A percentile compares a stretch with the other conserved stretches of the same genome.
phyloP scores from a whole-genome alignment of 805 yeast species.

The Zygotorulaspora chibaensis region DNA sequence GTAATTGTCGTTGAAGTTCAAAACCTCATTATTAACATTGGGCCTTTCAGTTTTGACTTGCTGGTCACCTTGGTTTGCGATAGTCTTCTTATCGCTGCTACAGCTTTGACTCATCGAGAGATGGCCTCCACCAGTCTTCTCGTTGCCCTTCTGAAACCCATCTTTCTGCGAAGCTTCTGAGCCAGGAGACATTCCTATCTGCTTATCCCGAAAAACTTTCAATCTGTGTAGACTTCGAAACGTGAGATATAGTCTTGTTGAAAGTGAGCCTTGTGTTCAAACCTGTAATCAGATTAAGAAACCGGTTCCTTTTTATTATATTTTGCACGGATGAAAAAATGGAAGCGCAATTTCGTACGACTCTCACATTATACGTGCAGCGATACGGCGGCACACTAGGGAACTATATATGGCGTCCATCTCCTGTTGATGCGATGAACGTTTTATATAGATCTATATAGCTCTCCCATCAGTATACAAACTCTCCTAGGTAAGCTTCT shows the following conservation, averaged over 20 bases:
- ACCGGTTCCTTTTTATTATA: not conserved
- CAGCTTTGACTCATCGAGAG: not conserved
- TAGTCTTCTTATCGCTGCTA: not conserved
- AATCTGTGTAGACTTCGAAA: not conserved
- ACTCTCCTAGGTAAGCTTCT: constrained; percentile 88
- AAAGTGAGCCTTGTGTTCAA: no score
- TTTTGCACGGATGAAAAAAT: not conserved
- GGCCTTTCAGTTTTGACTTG: constrained; percentile 1
- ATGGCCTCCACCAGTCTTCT: not conserved
- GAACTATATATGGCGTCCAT: not conserved
- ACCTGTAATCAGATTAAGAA: not conserved
- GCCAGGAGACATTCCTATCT: constrained; percentile 7
- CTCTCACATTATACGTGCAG: not conserved
- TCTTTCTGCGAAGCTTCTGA: constrained; percentile 5
- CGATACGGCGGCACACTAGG: not conserved
- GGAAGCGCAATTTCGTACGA: not conserved
- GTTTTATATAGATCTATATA: not conserved
- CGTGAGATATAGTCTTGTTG: no score
- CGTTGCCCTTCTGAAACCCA: not conserved
- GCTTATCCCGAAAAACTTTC: not conserved
- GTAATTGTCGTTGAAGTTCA: constrained; percentile 28
- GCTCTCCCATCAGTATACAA: constrained; percentile 46
- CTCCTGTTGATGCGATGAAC: no score
- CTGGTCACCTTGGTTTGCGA: not conserved
- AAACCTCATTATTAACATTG: constrained; percentile 19